Conservation (phyloP, 441 rosid species). For the Syzygium malaccense region DNA sequence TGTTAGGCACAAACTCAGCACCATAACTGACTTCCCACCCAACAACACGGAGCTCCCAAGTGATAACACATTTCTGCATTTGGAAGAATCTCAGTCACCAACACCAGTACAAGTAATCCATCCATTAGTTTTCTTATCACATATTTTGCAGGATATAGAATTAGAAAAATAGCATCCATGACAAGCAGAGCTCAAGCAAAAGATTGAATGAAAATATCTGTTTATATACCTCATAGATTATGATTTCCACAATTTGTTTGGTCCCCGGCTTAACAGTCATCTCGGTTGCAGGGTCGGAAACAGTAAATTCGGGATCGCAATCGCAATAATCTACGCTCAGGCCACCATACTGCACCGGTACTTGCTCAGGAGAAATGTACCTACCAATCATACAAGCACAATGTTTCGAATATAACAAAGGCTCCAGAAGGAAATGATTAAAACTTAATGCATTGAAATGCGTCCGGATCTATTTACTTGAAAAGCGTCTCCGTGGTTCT, state of each 20-base stretch:
- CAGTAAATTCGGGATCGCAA: conserved; percentile 40
- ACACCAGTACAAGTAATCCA: background rate
- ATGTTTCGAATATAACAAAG: background rate
- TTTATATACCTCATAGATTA: conserved; percentile 35
- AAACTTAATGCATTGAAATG: background rate
- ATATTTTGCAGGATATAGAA: background rate
- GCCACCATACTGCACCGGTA: conserved; percentile 78
- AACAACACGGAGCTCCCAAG: conserved; percentile 14
- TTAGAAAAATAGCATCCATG: background rate
- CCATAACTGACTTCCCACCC: conserved; percentile 12
- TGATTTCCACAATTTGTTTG: conserved; percentile 42
- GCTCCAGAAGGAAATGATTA: background rate
- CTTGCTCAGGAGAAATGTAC: conserved; percentile 62
- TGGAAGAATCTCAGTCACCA: background rate
- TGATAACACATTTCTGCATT: conserved; percentile 2
- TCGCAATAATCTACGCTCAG: conserved; percentile 38
- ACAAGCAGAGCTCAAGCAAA: background rate
- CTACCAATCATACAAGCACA: background rate
- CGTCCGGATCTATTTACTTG: conserved; percentile 1
- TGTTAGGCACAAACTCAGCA: conserved; percentile 8
- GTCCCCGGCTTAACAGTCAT: conserved; percentile 46
- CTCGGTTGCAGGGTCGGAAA: conserved; percentile 48
- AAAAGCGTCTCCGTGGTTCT: conserved; percentile 8
- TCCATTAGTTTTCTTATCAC: background rate
- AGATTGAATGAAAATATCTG: background rate